A percentile compares a stretch with the other conserved stretches of the same genome.
Evolutionary conservation across 805 yeast species (phyloP).

Genomic region (Wickerhamiella lipophila): DNA sequence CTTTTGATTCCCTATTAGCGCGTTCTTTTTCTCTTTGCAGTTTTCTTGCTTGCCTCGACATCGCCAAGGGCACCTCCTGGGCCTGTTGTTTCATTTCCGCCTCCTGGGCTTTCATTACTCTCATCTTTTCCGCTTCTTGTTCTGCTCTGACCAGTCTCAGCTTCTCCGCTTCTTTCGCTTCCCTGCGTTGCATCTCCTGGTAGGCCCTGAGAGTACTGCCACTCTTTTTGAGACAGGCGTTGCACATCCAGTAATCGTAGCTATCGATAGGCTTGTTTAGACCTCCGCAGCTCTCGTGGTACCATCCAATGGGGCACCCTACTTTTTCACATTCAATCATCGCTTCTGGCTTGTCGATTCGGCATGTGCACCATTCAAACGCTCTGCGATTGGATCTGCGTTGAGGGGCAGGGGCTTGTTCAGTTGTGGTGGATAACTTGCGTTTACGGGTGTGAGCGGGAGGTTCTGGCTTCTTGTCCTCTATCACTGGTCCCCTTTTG

Average conservation of each 20-base stretch:
- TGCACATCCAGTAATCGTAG: not conserved
- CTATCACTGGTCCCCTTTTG: not conserved
- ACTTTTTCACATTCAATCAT: not conserved
- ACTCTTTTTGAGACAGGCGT: not conserved
- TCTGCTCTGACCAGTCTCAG: no score
- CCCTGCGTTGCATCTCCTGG: not conserved
- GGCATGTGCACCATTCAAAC: not conserved
- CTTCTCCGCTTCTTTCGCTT: not conserved
- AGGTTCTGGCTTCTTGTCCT: not conserved
- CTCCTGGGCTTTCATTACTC: no score
- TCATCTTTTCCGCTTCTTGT: no score
- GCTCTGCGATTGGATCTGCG: not conserved
- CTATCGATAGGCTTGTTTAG: not conserved
- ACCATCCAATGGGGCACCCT: not conserved
- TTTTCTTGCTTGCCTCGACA: no score
- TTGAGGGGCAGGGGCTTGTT: not conserved
- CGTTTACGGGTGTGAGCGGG: not conserved
- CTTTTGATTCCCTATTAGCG: no score
- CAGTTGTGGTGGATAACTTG: not conserved
- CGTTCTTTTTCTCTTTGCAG: no score
- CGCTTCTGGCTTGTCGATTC: not conserved
- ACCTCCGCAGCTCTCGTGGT: not conserved
- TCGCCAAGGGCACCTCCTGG: no score
- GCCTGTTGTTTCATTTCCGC: no score
- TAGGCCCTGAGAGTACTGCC: not conserved